Percentiles rank a stretch among this genome's conserved stretches.
Conservation (phyloP, 2,329 filamentous ascomycete genomes). For the Fusarium sp. region DNA sequence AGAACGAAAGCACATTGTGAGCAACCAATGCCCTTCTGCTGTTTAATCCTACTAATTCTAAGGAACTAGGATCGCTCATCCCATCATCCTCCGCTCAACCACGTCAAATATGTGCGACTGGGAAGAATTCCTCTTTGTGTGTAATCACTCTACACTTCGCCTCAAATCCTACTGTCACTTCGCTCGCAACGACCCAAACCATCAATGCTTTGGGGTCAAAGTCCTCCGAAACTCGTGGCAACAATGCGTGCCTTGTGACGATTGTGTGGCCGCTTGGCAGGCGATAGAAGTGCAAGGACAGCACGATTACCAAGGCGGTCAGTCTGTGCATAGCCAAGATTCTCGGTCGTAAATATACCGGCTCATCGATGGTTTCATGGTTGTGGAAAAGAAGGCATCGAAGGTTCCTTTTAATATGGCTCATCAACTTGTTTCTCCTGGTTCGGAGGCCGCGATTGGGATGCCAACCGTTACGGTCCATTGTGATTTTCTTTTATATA, state of each 20-base stretch:
- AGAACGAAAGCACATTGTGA: constrained; percentile 7
- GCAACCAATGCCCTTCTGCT: background rate
- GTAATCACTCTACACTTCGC: constrained; percentile 72
- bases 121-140: constrained; percentile 78
- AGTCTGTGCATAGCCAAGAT: constrained; percentile 5
- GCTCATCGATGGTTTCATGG: background rate
- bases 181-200: constrained; percentile 79
- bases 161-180: constrained; percentile 82
- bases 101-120: constrained; percentile 75
- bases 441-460: background rate
- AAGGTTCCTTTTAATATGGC: background rate
- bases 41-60: background rate
- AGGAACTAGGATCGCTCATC: background rate
- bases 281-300: constrained; percentile 23
- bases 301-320: background rate
- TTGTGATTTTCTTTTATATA: constrained; percentile 11
- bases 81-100: background rate
- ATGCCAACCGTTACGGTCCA: background rate
- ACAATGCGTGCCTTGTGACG: constrained; percentile 68
- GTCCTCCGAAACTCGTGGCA: constrained; percentile 74
- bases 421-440: background rate
- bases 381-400: background rate
- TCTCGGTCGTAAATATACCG: background rate
- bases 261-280: constrained; percentile 55
- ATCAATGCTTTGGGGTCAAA: constrained; percentile 79